Conservation (phyloP, 2,329 filamentous ascomycete species). For the Aspergillus sp. region DNA sequence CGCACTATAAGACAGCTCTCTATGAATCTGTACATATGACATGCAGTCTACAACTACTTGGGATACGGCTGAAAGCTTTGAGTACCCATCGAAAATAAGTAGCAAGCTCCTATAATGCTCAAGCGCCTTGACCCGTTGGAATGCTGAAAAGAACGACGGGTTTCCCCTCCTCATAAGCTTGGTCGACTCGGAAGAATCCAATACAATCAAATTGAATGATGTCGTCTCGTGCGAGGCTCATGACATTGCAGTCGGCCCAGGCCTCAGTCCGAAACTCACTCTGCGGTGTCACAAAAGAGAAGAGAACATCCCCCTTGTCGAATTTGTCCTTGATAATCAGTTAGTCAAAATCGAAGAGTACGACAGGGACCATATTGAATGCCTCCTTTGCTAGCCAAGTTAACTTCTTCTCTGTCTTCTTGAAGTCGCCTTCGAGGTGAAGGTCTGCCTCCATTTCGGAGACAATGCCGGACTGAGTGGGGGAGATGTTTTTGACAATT, state of each 20-base stretch:
- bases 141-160: slow-evolving; percentile 67
- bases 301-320: slow-evolving; percentile 82
- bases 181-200: slow-evolving; percentile 86
- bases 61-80: too few species aligned
- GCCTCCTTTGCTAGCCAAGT: slow-evolving; percentile 78
- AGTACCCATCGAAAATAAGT: too few species aligned
- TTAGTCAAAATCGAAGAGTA: slow-evolving; percentile 93
- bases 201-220: slow-evolving; percentile 95
- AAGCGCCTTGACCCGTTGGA: slow-evolving; percentile 58
- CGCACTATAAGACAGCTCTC: too few species aligned
- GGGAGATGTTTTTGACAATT: slow-evolving; percentile 50
- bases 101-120: too few species aligned
- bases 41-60: too few species aligned
- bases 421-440: slow-evolving; percentile 89
- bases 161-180: slow-evolving; percentile 56
- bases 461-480: slow-evolving; percentile 56
- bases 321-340: slow-evolving; percentile 93
- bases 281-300: slow-evolving; percentile 75
- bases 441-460: slow-evolving; percentile 75
- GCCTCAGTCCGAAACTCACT: slow-evolving; percentile 74
- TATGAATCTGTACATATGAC: too few species aligned
- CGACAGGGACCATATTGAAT: slow-evolving; percentile 74
- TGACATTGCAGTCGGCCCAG: slow-evolving; percentile 77
- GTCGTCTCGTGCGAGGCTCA: slow-evolving; percentile 75
- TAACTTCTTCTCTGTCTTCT: slow-evolving; percentile 93